These are phyloP conservation scores for Cyclocybe aegerita DNA, from an alignment of 768 basidiomycete genomes.

Conservation along the genomic window DNA sequence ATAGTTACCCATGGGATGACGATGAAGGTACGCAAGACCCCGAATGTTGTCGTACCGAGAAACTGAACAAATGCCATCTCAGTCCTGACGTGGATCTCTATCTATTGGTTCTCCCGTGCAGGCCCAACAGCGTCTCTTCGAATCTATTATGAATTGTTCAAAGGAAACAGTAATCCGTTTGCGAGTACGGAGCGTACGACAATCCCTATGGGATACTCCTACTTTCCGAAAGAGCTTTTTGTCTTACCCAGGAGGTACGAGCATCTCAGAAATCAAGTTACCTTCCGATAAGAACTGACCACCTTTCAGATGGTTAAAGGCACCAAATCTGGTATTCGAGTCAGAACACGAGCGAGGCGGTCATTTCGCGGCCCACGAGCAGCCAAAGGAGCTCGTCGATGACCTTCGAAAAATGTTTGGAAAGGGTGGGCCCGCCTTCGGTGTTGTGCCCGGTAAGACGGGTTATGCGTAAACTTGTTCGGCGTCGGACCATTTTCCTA, in stretches of 20 bases:
- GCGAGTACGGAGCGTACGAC: conserved; percentile 7
- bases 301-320: conserved; percentile 38
- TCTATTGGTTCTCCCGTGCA: conserved; percentile 57
- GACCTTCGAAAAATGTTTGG: conserved; percentile 59
- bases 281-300: not conserved
- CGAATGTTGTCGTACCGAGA: not conserved
- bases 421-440: conserved; percentile 45
- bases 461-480: conserved; percentile 30
- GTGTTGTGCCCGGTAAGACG: conserved; percentile 39
- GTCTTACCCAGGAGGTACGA: conserved; percentile 29
- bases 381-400: conserved; percentile 41
- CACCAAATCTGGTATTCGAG: conserved; percentile 41
- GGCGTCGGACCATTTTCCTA: too few species aligned
- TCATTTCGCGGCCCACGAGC: conserved; percentile 56
- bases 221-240: conserved; percentile 49
- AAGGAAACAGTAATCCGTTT: conserved; percentile 13
- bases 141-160: conserved; percentile 54
- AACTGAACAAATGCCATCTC: not conserved
- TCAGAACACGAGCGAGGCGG: conserved; percentile 48
- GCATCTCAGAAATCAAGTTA: not conserved
- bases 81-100: conserved; percentile 58
- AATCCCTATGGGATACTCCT: conserved; percentile 49
- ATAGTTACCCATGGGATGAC: conserved; percentile 56
- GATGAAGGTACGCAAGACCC: conserved; percentile 40
- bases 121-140: conserved; percentile 58